A percentile compares a stretch with the other conserved stretches of the same genome.
Evolutionary conservation across 805 yeast species (phyloP).

Genomic region (Sugiyamaella mastotermitis): DNA sequence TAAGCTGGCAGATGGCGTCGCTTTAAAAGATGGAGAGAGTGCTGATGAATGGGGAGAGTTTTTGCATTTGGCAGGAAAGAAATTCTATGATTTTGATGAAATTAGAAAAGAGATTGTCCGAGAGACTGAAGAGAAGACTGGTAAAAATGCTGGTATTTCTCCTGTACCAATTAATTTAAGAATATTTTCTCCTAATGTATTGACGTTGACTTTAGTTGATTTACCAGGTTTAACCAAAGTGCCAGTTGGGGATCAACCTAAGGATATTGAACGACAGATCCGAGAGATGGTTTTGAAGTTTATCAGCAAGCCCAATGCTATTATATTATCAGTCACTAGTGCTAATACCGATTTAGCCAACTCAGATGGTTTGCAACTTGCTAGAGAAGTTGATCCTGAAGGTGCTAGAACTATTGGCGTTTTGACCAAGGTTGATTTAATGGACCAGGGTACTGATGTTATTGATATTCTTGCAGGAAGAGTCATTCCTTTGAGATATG

Average conservation of each 20-base stretch:
- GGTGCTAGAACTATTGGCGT: conserved; percentile 96
- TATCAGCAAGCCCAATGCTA: conserved; percentile 92
- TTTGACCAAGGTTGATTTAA: conserved; percentile 88
- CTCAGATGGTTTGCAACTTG: conserved; percentile 91
- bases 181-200: conserved; percentile 87
- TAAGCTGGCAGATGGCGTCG: conserved; percentile 24
- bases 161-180: conserved; percentile 89
- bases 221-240: conserved; percentile 97
- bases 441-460: conserved; percentile 98
- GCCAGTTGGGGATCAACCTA: conserved; percentile 98
- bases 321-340: conserved; percentile 88
- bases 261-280: conserved; percentile 91
- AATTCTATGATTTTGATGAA: conserved; percentile 80
- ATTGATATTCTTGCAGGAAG: conserved; percentile 92
- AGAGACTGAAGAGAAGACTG: conserved; percentile 81
- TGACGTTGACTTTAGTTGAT: conserved; percentile 91
- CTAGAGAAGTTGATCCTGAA: conserved; percentile 96
- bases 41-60: conserved; percentile 96
- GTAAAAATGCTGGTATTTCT: conserved; percentile 74
- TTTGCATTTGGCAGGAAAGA: conserved; percentile 82
- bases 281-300: conserved; percentile 89
- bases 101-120: conserved; percentile 86
- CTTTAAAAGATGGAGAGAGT: conserved; percentile 23
- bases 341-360: conserved; percentile 97
- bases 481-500: conserved; percentile 90